Evolutionary conservation across 2,329 filamentous ascomycete genomes (phyloP).

Genomic region (Chlorencoelia australis): DNA sequence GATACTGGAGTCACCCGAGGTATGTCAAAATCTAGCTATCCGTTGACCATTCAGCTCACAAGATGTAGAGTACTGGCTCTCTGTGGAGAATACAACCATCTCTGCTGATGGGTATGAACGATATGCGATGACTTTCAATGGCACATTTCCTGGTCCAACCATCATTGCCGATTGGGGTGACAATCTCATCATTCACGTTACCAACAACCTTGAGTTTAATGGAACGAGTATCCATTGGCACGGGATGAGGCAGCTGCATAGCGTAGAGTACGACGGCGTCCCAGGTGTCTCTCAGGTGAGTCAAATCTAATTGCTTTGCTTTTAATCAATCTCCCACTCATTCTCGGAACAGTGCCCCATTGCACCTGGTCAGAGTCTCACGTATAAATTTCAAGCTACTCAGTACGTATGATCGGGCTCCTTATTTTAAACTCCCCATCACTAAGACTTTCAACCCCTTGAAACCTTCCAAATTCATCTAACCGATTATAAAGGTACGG

Average conservation of each 20-base stretch:
- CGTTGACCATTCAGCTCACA: constrained; percentile 4
- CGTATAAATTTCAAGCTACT: constrained; percentile 29
- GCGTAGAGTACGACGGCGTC: constrained; percentile 29
- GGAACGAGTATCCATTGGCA: constrained; percentile 44
- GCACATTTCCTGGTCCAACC: constrained; percentile 29
- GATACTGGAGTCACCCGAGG: constrained; percentile 28
- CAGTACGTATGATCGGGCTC: no score
- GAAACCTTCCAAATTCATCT: no score
- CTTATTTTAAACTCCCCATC: no score
- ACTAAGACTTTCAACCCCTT: no score
- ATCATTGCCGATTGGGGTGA: constrained; percentile 31
- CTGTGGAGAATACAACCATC: constrained; percentile 19
- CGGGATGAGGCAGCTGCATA: constrained; percentile 35
- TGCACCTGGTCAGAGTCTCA: constrained; percentile 40
- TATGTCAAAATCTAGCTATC: constrained; percentile 5
- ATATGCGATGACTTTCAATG: constrained; percentile 44
- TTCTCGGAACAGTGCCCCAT: constrained; percentile 51
- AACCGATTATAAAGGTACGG: no score
- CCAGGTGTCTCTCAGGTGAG: constrained; percentile 33
- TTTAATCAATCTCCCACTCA: not conserved
- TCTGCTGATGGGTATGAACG: constrained; percentile 31
- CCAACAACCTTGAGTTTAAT: constrained; percentile 29
- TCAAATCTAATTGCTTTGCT: not conserved
- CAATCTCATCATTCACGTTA: constrained; percentile 27
- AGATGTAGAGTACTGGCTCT: constrained; percentile 19